A percentile compares a stretch with the other conserved stretches of the same genome.
phyloP scores from a whole-genome alignment of 805 yeast genomes.

The Nakazawaea pomicola region DNA sequence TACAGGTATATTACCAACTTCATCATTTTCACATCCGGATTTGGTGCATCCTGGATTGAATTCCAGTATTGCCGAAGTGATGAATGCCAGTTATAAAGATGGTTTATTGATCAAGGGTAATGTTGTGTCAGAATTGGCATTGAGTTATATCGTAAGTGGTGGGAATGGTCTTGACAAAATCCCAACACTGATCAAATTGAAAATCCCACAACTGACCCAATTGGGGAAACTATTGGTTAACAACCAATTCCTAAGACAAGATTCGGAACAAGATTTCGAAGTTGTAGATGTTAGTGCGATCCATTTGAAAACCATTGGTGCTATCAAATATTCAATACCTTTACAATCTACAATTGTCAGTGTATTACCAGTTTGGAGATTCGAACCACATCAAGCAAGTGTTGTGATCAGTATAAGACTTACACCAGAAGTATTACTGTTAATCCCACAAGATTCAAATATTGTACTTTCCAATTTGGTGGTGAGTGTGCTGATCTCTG shows the following conservation, averaged over 20 bases:
- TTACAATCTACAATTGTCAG: slow-evolving; percentile 37
- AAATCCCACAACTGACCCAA: slow-evolving; percentile 35
- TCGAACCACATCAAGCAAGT: slow-evolving; percentile 79
- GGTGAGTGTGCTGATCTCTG: slow-evolving; percentile 56
- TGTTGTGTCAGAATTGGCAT: slow-evolving; percentile 81
- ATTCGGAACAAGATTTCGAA: slow-evolving; percentile 31
- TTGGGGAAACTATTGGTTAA: slow-evolving; percentile 46
- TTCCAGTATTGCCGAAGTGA: slow-evolving; percentile 81
- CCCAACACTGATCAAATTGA: slow-evolving; percentile 29
- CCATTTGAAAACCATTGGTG: slow-evolving; percentile 67
- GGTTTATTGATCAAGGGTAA: slow-evolving; percentile 58
- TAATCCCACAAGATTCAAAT: slow-evolving; percentile 30
- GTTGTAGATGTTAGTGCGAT: slow-evolving; percentile 44
- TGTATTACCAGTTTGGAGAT: slow-evolving; percentile 84
- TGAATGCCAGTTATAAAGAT: slow-evolving; percentile 68
- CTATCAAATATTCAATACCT: slow-evolving; percentile 63
- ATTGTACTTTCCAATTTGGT: slow-evolving; percentile 52
- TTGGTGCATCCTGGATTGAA: slow-evolving; percentile 61
- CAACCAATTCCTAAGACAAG: slow-evolving; percentile 46
- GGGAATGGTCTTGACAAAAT: slow-evolving; percentile 25
- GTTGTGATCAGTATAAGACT: slow-evolving; percentile 70
- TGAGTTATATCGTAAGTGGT: slow-evolving; percentile 57
- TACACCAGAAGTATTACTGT: slow-evolving; percentile 36
- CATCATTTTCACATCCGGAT: slow-evolving; percentile 42
- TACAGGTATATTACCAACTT: slow-evolving; percentile 23